phyloP scores from a whole-genome alignment of 148 eudicot species.

The Amaranthus palmeri region DNA sequence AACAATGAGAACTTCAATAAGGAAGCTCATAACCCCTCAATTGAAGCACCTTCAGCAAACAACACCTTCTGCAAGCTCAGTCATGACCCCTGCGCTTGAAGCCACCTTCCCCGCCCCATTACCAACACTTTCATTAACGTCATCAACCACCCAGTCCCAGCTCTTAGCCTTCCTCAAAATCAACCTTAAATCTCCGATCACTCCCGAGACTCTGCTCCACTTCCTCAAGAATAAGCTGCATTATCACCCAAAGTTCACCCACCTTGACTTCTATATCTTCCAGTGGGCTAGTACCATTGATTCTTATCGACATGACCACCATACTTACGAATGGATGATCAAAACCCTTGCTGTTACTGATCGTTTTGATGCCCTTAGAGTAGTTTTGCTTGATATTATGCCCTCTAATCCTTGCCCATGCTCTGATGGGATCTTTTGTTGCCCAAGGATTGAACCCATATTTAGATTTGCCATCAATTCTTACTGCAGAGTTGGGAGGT shows the following conservation, averaged over 20 bases:
- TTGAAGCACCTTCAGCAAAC: constrained; percentile 16
- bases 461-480: constrained; percentile 67
- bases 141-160: constrained; percentile 49
- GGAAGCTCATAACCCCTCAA: constrained; percentile 19
- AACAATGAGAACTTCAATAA: constrained; percentile 20
- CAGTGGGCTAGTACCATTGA: constrained; percentile 63
- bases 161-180: constrained; percentile 49
- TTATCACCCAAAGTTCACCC: constrained; percentile 70
- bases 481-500: constrained; percentile 52
- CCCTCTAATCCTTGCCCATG: constrained; percentile 85
- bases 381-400: constrained; percentile 43
- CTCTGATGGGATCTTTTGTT: constrained; percentile 81
- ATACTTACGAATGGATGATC: constrained; percentile 76
- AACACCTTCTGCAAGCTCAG: not conserved
- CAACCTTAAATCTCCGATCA: constrained; percentile 59
- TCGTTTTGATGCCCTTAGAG: constrained; percentile 52
- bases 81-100: constrained; percentile 11
- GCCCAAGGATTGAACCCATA: constrained; percentile 68
- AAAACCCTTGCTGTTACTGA: constrained; percentile 63
- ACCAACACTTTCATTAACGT: constrained; percentile 34
- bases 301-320: constrained; percentile 79
- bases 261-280: constrained; percentile 76
- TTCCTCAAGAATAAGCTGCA: constrained; percentile 72
- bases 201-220: constrained; percentile 52
- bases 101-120: constrained; percentile 31